phyloP scores from a whole-genome alignment of 495 filamentous ascomycete genomes.

The Cudoniella acicularis region DNA sequence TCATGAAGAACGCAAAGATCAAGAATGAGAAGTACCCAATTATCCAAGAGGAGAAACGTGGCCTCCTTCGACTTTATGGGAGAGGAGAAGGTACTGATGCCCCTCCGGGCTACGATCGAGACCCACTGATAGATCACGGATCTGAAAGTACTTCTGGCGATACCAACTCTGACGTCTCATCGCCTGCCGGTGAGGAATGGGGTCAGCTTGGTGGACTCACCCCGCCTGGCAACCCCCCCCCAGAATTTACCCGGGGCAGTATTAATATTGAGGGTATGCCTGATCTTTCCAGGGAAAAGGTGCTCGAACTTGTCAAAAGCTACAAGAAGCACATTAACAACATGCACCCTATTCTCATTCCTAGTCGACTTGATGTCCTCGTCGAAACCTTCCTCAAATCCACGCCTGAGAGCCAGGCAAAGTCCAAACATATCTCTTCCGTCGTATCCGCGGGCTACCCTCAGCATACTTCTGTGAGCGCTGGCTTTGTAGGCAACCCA shows the following conservation, averaged over 20 bases:
- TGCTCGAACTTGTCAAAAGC: conserved; percentile 61
- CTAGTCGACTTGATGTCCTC: conserved; percentile 44
- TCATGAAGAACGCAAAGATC: conserved; percentile 42
- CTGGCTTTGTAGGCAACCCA: conserved; percentile 30
- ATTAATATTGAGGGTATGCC: conserved; percentile 59
- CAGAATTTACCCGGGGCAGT: conserved; percentile 36
- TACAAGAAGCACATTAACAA: conserved; percentile 80
- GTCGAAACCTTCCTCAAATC: conserved; percentile 41
- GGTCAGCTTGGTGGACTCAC: conserved; percentile 45
- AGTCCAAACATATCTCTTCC: conserved; percentile 10
- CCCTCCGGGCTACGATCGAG: conserved; percentile 32
- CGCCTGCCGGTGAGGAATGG: conserved; percentile 35
- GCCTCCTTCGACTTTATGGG: conserved; percentile 71
- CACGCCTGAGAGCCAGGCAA: conserved; percentile 15
- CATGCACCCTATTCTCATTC: conserved; percentile 80
- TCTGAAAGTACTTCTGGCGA: conserved; percentile 25
- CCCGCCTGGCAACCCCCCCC: conserved; percentile 26
- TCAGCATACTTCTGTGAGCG: conserved; percentile 1
- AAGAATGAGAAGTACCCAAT: conserved; percentile 56
- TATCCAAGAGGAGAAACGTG: conserved; percentile 69
- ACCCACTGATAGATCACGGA: conserved; percentile 26
- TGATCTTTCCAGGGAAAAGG: conserved; percentile 58
- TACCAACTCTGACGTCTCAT: conserved; percentile 43
- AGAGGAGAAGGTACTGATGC: conserved; percentile 68
- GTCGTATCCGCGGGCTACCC: not conserved